A percentile compares a stretch with the other conserved stretches of the same genome.
These are phyloP conservation scores for Curvularia lunata DNA, from an alignment of 2,329 filamentous ascomycete species.

Conservation along the genomic window DNA sequence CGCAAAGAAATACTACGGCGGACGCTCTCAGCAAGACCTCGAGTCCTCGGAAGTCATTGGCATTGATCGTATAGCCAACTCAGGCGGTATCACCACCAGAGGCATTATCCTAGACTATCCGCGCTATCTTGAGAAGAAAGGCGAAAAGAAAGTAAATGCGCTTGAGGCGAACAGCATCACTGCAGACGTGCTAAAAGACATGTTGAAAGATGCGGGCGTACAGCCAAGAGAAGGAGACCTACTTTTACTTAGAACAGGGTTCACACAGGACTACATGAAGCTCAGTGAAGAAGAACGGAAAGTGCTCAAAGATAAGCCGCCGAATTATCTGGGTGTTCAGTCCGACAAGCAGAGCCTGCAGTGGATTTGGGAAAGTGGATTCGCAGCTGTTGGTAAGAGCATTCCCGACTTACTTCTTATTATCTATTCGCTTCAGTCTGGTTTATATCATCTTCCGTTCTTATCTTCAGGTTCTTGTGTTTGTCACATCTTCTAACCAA, in stretches of 20 bases:
- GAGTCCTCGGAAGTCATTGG: conserved; percentile 49
- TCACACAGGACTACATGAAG: conserved; percentile 48
- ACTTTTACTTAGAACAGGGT: conserved; percentile 41
- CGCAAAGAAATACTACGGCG: conserved; percentile 53
- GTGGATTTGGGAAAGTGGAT: conserved; percentile 57
- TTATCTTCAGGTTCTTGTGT: not conserved
- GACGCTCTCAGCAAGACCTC: conserved; percentile 49
- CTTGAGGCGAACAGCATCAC: conserved; percentile 32
- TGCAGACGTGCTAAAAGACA: conserved; percentile 34
- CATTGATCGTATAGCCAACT: conserved; percentile 47
- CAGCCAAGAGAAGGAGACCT: conserved; percentile 42
- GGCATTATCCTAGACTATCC: conserved; percentile 45
- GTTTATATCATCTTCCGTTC: not conserved
- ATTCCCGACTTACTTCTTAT: not conserved
- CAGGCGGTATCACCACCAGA: conserved; percentile 40
- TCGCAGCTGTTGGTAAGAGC: conserved; percentile 50
- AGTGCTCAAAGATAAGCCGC: conserved; percentile 36
- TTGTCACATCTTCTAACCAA: not conserved
- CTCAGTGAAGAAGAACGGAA: conserved; percentile 29
- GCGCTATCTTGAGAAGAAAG: conserved; percentile 31
- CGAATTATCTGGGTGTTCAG: conserved; percentile 52
- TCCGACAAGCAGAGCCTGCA: conserved; percentile 43
- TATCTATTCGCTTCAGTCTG: not conserved
- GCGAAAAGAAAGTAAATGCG: conserved; percentile 28
- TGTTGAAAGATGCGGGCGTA: conserved; percentile 46